Conservation (phyloP, 352 stramenopile genomes). For the Discostella stelligera region DNA sequence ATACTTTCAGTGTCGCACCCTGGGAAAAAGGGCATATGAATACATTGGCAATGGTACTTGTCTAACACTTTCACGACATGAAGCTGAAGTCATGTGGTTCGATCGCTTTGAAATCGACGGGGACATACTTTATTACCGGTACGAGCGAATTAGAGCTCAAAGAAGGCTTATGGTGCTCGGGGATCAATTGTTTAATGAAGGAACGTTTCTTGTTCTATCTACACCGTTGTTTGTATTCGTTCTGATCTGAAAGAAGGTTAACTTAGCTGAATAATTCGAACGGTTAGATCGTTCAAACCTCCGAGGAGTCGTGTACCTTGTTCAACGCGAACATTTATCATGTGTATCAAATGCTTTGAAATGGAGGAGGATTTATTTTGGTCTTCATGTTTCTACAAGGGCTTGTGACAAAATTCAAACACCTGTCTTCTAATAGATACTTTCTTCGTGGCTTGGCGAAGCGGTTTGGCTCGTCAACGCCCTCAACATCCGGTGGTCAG, state of each 20-base stretch:
- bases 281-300: background rate
- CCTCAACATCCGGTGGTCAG: background rate
- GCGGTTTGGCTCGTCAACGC: background rate
- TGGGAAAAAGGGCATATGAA: no score
- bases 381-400: background rate
- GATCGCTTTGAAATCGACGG: slow-evolving; percentile 13
- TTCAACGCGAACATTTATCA: slow-evolving; percentile 1
- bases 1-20: no score
- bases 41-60: no score
- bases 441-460: background rate
- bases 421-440: background rate
- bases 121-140: background rate
- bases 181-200: background rate
- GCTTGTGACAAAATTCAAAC: slow-evolving; percentile 8
- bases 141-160: background rate
- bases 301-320: background rate
- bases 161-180: background rate
- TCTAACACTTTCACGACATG: no score
- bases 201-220: background rate
- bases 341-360: slow-evolving; percentile 24
- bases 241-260: background rate
- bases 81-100: slow-evolving; percentile 14
- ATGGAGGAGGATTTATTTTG: background rate
- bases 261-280: background rate
- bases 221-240: background rate